Evolutionary conservation across 768 basidiomycete species (phyloP).

Genomic region (Dictyophora rubrovolvata): DNA sequence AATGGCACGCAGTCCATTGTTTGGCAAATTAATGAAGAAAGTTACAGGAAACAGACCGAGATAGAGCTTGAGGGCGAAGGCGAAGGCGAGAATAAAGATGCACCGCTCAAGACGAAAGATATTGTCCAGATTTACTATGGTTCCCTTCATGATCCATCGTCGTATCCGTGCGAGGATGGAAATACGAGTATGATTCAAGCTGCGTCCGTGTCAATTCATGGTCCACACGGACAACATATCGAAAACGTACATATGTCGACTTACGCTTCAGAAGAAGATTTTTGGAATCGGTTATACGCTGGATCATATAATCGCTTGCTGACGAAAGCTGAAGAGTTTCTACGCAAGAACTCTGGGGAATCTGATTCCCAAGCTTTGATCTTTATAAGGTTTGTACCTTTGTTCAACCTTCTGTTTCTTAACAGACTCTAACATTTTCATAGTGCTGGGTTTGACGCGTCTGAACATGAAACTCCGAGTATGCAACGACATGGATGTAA

Average conservation of each 20-base stretch:
- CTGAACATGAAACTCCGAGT: conserved; percentile 77
- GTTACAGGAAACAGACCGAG: conserved; percentile 59
- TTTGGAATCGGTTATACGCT: conserved; percentile 66
- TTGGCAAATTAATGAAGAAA: conserved; percentile 88
- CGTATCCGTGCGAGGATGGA: conserved; percentile 93
- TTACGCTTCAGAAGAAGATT: conserved; percentile 62
- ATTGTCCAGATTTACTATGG: conserved; percentile 67
- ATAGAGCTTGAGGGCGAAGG: conserved; percentile 26
- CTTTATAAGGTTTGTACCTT: conserved; percentile 63
- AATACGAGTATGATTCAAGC: conserved; percentile 70
- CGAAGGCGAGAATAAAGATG: conserved; percentile 20
- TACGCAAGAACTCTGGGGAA: conserved; percentile 33
- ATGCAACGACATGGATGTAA: conserved; percentile 93
- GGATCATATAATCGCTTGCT: conserved; percentile 53
- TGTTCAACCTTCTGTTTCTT: not conserved
- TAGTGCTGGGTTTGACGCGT: conserved; percentile 93
- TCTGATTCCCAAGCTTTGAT: conserved; percentile 63
- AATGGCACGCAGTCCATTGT: conserved; percentile 90
- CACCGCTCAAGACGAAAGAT: conserved; percentile 27
- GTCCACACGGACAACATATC: conserved; percentile 78
- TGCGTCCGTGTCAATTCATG: conserved; percentile 72
- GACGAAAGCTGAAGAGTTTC: conserved; percentile 57
- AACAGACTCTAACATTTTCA: not conserved
- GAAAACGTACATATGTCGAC: conserved; percentile 77
- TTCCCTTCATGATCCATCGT: conserved; percentile 87